Evolutionary conservation across 345 rosid species (phyloP), one percentile per base, ranked within the genome.

Genomic region (Erucastrum elatum): DNA sequence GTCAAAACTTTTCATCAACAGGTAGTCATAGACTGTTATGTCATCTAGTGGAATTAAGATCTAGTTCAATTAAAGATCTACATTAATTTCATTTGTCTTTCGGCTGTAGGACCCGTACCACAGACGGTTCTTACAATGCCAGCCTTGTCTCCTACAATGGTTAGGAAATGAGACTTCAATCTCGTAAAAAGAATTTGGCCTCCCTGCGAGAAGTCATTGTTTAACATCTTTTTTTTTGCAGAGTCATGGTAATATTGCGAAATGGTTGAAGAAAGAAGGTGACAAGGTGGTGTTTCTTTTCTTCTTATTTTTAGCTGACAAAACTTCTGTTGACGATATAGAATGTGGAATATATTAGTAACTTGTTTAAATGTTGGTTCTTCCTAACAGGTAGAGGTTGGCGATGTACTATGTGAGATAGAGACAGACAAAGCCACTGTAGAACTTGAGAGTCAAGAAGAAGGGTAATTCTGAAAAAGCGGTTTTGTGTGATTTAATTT

Each of bases 141-240:
- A 63, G 98, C 98, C 70, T 85, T 92, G 86, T 94, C 98, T 77
- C 98, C 98, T n/a, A 90, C 98, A 64, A 94, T 94, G 98, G 98
- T 94, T 83, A 78, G 89, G 78, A 66, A 31, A 30, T 44, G 67
- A 31, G 66, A 66, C 56, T 68, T 58, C 58, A 34, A 25, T 55
- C 70, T 70, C 46, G 68, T 31, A 30, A 68, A 67, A 46, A 12
- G 21, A 30, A 5, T 44, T 74, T 46, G 41, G 72, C 67, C 35
- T 83, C 77, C 64, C 66, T 75, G 62, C 55, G 25, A 59, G 75
- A 82, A 80, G 51, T 84, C 49, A 75, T 61, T 51, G 29, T 79
- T 66, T 30, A 78, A 27, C 75, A 61, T 77, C 15, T 85, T 83
- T 17, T 60, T 60, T 72, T 82, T 76, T 84, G 86, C 89, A 94